Percentiles rank a stretch among this genome's conserved stretches.
These are phyloP conservation scores for Puccinia triticina DNA, from an alignment of 1,284 basidiomycete species.

Conservation along the genomic window DNA sequence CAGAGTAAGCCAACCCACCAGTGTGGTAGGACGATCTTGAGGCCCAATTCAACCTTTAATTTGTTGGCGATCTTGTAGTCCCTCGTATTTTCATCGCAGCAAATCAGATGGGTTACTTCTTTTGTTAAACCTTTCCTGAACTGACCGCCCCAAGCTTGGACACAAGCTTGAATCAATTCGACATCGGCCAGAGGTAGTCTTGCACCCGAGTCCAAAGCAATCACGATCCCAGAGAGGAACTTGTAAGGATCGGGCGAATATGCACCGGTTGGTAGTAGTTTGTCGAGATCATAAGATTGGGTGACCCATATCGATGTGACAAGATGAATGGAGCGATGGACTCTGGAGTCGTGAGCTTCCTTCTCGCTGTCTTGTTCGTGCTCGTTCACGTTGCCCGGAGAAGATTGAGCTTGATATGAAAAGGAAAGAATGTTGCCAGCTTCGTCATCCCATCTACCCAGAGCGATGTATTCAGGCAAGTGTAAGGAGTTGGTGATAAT, in stretches of 20 bases:
- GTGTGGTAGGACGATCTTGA: conserved; percentile 48
- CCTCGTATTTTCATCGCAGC: not conserved
- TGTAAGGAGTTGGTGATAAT: conserved; percentile 40
- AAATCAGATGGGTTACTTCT: conserved; percentile 39
- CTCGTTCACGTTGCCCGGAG: not conserved
- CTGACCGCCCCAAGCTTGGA: conserved; percentile 37
- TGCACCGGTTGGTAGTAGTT: not conserved
- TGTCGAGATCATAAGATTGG: conserved; percentile 34
- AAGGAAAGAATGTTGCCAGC: conserved; percentile 17
- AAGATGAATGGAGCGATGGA: conserved; percentile 26
- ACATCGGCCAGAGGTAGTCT: conserved; percentile 24
- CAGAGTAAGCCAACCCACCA: conserved; percentile 26
- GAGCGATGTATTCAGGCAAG: conserved; percentile 26
- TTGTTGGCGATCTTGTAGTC: conserved; percentile 15
- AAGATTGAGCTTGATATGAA: not conserved
- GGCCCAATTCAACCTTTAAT: not conserved
- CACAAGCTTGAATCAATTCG: conserved; percentile 36
- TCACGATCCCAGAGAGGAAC: conserved; percentile 39
- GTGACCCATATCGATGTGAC: conserved; percentile 46
- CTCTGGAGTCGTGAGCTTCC: not conserved
- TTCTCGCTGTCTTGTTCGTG: not conserved
- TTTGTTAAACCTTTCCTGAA: not conserved
- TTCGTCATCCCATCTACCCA: conserved; percentile 13
- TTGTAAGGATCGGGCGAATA: conserved; percentile 40
- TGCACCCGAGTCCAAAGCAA: conserved; percentile 24